Evolutionary conservation across 176 grass and related monocot species (phyloP).

Genomic region (Bothriochloa decipiens): DNA sequence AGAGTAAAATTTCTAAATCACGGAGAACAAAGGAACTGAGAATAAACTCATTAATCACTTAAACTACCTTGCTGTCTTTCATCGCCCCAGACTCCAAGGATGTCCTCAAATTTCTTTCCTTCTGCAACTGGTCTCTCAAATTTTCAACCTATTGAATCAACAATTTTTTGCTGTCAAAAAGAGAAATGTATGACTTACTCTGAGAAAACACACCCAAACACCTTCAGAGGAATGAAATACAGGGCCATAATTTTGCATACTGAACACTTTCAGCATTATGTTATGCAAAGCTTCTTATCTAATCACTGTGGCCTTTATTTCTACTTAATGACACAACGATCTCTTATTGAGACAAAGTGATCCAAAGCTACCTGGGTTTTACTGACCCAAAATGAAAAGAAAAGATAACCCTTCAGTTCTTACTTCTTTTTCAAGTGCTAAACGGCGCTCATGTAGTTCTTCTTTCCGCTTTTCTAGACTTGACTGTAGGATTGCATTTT

Average conservation of each 20-base stretch:
- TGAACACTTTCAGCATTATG: background rate
- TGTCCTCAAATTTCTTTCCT: slow-evolving; percentile 74
- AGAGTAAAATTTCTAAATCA: slow-evolving; percentile 35
- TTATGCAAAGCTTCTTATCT: slow-evolving; percentile 15
- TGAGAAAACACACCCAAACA: slow-evolving; percentile 19
- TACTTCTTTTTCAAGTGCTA: slow-evolving; percentile 93
- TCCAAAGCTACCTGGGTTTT: background rate
- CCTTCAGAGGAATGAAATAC: slow-evolving; percentile 24
- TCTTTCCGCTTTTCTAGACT: slow-evolving; percentile 72
- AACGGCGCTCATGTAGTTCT: slow-evolving; percentile 61
- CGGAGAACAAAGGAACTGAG: background rate
- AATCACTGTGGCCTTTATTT: slow-evolving; percentile 15
- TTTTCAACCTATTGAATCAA: slow-evolving; percentile 70
- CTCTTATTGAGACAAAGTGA: slow-evolving; percentile 13
- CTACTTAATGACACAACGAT: background rate
- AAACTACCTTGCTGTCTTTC: slow-evolving; percentile 85
- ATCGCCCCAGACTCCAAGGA: slow-evolving; percentile 84
- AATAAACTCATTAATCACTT: slow-evolving; percentile 31
- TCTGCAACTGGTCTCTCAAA: slow-evolving; percentile 77
- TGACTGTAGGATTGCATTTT: slow-evolving; percentile 69
- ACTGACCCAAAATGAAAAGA: slow-evolving; percentile 39
- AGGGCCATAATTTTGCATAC: background rate
- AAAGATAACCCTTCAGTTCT: slow-evolving; percentile 30
- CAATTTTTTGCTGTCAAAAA: slow-evolving; percentile 36
- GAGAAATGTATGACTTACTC: slow-evolving; percentile 20